Evolutionary conservation across 805 yeast species (phyloP), one percentile per base, ranked within the genome.

Genomic region (Naumovozyma dairenensis): DNA sequence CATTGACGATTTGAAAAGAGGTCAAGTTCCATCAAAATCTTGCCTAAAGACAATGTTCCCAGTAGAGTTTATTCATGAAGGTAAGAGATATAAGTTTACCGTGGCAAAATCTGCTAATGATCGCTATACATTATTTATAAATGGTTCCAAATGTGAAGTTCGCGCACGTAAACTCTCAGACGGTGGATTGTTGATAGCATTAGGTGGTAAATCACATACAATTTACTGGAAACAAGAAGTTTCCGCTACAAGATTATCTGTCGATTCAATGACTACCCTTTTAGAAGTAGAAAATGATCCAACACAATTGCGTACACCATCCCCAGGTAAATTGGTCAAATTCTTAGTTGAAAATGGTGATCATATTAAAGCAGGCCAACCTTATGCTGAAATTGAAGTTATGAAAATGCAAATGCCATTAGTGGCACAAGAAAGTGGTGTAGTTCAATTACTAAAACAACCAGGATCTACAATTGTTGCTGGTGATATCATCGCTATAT

Each of bases 351-450:
- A 93, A 55, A 80, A 79, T 49, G 98, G 98, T 46, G 98, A 89
- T 44, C 97, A 89, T 53, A 73, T 92, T 49, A 63, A 62, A 33
- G 77, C 92, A 39, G 97, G 97, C 40, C 94, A 89, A 64, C 78
- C 96, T 29, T 93, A 75, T 54, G 98, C 98, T 27, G 98, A 92
- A 66, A 96, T 92, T 37, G 99, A 92, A 66, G 98, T 92, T 46
- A 92, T 92, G 99, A 92, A 92, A 64, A 92, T 92, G 98, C 86
- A 87, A 63, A 92, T 92, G 96, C 96, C 98, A 32, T 71, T 92
- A 51, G 66, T 87, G 53, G 89, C 96, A 15, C 84, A 78, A 60
- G 98, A 89, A 60, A 80, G 82, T 51, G 99, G 99, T 71, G 68
- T 72, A 38, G 83, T 87, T 34, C 96, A 89, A 65, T 66, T 86